Evolutionary conservation across 179 eudicot species (phyloP).

Genomic region (Spinacia oleracea): DNA sequence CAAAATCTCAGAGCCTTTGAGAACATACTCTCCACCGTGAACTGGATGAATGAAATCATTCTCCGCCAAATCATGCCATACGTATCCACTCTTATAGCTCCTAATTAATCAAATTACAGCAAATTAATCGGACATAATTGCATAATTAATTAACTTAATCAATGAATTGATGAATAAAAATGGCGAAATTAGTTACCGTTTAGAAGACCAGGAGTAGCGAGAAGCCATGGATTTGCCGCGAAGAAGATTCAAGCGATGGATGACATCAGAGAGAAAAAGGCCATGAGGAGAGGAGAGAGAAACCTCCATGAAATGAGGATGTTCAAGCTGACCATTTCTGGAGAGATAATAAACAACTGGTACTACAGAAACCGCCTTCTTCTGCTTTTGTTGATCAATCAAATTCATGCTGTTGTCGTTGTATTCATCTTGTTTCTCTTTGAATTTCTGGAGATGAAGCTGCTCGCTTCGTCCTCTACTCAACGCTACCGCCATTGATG

Average conservation of each 20-base stretch:
- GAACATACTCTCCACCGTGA: slow-evolving; percentile 73
- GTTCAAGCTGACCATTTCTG: slow-evolving; percentile 88
- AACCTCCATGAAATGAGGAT: slow-evolving; percentile 93
- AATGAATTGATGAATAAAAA: not conserved
- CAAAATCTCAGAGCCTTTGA: slow-evolving; percentile 78
- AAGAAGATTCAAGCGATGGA: slow-evolving; percentile 68
- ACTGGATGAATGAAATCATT: slow-evolving; percentile 77
- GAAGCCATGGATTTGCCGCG: slow-evolving; percentile 88
- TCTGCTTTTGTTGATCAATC: not conserved
- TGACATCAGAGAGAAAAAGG: slow-evolving; percentile 79
- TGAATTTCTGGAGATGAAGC: slow-evolving; percentile 21
- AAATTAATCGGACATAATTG: too few species aligned
- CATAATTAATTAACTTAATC: not conserved
- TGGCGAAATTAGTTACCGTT: slow-evolving; percentile 44
- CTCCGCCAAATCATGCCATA: slow-evolving; percentile 76
- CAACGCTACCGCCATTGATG: slow-evolving; percentile 29
- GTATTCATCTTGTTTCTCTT: slow-evolving; percentile 19
- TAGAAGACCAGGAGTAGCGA: slow-evolving; percentile 88
- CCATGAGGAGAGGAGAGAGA: slow-evolving; percentile 80
- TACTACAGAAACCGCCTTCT: not conserved
- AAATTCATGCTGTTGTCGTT: slow-evolving; percentile 17
- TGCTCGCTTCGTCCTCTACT: slow-evolving; percentile 29
- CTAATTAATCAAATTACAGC: slow-evolving; percentile 28
- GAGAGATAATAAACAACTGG: slow-evolving; percentile 78
- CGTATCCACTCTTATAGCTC: slow-evolving; percentile 80